Evolutionary conservation across 495 filamentous ascomycete species (phyloP).

Genomic region (Echria macrotheca): DNA sequence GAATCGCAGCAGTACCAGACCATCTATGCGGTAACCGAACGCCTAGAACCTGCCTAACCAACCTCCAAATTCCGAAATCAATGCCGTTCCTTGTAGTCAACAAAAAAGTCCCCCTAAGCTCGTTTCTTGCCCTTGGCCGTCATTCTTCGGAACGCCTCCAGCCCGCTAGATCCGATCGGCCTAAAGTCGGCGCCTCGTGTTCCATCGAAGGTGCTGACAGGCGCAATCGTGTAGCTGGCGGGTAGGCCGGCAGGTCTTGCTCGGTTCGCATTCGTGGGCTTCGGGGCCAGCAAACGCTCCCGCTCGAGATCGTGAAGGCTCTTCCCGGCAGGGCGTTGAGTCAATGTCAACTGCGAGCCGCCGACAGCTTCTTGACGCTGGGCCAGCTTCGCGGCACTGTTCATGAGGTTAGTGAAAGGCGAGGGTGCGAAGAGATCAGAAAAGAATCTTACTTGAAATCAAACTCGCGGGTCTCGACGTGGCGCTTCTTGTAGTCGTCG

Average conservation of each 20-base stretch:
- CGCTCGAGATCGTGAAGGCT: slow-evolving; percentile 56
- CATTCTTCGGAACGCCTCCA: slow-evolving; percentile 79
- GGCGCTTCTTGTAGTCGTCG: slow-evolving; percentile 84
- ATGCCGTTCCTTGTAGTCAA: no score
- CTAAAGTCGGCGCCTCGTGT: slow-evolving; percentile 36
- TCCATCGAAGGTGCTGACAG: slow-evolving; percentile 52
- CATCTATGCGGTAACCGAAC: no score
- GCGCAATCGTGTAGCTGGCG: slow-evolving; percentile 77
- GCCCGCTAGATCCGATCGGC: slow-evolving; percentile 65
- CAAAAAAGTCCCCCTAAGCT: no score
- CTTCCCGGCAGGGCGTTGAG: slow-evolving; percentile 40
- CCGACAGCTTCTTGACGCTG: slow-evolving; percentile 37
- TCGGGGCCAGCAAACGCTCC: slow-evolving; percentile 64
- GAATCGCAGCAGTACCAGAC: no score
- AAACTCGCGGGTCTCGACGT: slow-evolving; percentile 49
- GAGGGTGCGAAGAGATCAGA: neutral
- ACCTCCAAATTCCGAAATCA: no score
- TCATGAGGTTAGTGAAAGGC: slow-evolving; percentile 9
- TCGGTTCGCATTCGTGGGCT: slow-evolving; percentile 58
- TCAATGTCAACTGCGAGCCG: slow-evolving; percentile 39
- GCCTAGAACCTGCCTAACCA: no score
- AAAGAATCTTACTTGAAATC: slow-evolving; percentile 44
- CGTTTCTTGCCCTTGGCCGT: slow-evolving; percentile 63
- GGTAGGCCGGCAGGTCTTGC: slow-evolving; percentile 65
- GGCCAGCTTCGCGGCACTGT: slow-evolving; percentile 47